These are phyloP conservation scores for Saprolegnia diclina DNA, from an alignment of 352 stramenopile genomes.

Conservation along the genomic window DNA sequence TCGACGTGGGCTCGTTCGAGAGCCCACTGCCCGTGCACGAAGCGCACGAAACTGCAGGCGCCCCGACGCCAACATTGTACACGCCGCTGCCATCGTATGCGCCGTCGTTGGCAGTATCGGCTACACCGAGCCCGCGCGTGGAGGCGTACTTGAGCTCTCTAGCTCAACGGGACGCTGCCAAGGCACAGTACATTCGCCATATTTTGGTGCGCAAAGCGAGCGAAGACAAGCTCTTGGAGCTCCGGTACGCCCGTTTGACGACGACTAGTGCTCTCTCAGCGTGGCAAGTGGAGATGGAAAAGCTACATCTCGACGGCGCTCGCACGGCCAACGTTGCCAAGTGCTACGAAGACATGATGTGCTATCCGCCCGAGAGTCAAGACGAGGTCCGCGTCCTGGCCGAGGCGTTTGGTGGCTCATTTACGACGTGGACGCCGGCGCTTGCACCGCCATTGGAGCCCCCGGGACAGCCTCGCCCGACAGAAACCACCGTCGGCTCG, in stretches of 20 bases:
- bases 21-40: background rate
- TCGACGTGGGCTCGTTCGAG: background rate
- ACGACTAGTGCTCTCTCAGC: background rate
- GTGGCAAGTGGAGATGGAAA: constrained; percentile 11
- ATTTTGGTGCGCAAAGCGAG: constrained; percentile 22
- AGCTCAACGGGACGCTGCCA: background rate
- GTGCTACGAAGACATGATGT: constrained; percentile 27
- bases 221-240: constrained; percentile 24
- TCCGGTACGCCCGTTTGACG: constrained; percentile 1
- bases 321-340: constrained; percentile 12
- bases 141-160: constrained; percentile 8
- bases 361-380: constrained; percentile 11
- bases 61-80: background rate
- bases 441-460: background rate
- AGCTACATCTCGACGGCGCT: constrained; percentile 17
- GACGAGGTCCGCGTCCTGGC: constrained; percentile 19
- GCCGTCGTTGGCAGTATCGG: background rate
- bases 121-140: background rate
- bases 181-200: constrained; percentile 26
- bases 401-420: constrained; percentile 4
- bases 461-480: background rate
- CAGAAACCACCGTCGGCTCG: background rate
- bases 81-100: background rate
- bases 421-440: background rate
- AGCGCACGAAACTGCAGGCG: background rate